These are phyloP conservation scores for Solanum appendiculatum DNA, from an alignment of 257 asterid genomes.

Conservation along the genomic window DNA sequence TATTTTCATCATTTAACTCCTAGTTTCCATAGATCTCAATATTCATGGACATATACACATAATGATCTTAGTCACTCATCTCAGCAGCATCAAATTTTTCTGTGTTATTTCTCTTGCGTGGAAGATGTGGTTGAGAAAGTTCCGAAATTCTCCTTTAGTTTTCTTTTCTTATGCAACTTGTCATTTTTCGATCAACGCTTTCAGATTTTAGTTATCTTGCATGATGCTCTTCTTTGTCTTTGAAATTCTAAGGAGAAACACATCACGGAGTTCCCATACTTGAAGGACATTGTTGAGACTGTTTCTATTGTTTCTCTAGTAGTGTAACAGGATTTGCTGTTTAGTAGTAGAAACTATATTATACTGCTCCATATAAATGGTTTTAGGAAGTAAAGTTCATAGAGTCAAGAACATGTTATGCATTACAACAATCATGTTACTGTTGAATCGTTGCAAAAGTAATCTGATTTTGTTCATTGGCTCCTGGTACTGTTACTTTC, in stretches of 20 bases:
- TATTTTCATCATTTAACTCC: neutral
- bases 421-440: neutral
- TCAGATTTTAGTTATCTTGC: neutral
- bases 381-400: neutral
- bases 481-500: neutral
- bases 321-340: neutral
- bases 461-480: neutral
- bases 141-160: neutral
- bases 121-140: neutral
- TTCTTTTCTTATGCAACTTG: neutral
- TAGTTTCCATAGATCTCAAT: neutral
- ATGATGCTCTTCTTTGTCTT: neutral
- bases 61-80: neutral
- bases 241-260: neutral
- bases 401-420: neutral
- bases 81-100: neutral
- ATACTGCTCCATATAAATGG: neutral
- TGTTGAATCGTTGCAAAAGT: neutral
- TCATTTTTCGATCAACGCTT: neutral
- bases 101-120: neutral
- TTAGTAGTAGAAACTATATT: neutral
- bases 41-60: neutral
- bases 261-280: neutral
- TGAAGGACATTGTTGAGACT: neutral
- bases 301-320: neutral